Evolutionary conservation across 768 basidiomycete species (phyloP).

Genomic region (Astraeus odoratus): DNA sequence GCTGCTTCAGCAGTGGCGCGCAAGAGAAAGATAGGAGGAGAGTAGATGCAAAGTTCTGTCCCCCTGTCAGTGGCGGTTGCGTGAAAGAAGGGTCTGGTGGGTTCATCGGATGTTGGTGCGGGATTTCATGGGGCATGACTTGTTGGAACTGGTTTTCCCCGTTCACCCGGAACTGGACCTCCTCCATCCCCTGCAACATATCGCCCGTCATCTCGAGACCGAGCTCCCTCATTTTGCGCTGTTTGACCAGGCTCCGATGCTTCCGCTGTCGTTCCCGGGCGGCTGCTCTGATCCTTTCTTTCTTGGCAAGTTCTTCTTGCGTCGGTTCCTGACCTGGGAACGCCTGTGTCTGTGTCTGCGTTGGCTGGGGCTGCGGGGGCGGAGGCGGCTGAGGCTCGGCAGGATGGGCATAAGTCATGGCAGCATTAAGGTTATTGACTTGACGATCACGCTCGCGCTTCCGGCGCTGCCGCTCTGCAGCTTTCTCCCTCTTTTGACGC

Average conservation of each 20-base stretch:
- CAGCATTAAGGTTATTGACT: conserved; percentile 33
- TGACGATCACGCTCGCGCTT: conserved; percentile 69
- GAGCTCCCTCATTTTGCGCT: conserved; percentile 75
- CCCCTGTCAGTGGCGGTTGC: conserved; percentile 43
- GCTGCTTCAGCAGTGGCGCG: conserved; percentile 66
- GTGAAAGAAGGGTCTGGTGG: conserved; percentile 59
- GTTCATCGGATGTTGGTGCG: conserved; percentile 26
- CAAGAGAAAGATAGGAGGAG: conserved; percentile 71
- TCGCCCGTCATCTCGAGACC: conserved; percentile 79
- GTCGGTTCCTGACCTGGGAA: conserved; percentile 35
- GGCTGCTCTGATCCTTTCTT: conserved; percentile 67
- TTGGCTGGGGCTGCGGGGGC: conserved; percentile 27
- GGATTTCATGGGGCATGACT: conserved; percentile 31
- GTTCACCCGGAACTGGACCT: conserved; percentile 56
- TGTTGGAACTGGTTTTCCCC: conserved; percentile 34
- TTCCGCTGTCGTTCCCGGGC: conserved; percentile 80
- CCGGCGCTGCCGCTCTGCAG: conserved; percentile 76
- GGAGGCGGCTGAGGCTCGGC: conserved; percentile 26
- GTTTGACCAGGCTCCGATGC: conserved; percentile 72
- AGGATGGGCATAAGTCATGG: conserved; percentile 34
- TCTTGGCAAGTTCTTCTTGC: conserved; percentile 58
- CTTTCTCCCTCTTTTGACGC: conserved; percentile 76
- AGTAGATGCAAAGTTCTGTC: conserved; percentile 76
- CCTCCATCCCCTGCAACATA: conserved; percentile 56
- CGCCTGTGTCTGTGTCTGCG: conserved; percentile 17